Evolutionary conservation across 441 rosid genomes (phyloP).

Genomic region (Erodium trifolium): DNA sequence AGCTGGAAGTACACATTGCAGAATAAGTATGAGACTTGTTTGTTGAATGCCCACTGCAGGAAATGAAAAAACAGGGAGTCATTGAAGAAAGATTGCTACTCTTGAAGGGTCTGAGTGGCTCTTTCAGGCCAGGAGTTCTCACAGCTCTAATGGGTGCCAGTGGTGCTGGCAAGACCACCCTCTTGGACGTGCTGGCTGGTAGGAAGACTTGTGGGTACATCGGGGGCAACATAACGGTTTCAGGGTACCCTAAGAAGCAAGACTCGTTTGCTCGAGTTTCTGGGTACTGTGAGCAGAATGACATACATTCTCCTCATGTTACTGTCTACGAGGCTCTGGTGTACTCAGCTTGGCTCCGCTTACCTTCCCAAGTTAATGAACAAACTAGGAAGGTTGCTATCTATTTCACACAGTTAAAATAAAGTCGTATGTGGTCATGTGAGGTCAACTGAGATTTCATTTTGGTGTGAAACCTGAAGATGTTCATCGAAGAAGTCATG

Average conservation of each 20-base stretch:
- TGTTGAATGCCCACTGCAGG: conserved; percentile 21
- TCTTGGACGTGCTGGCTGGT: conserved; percentile 51
- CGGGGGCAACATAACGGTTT: conserved; percentile 44
- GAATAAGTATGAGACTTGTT: too few species aligned
- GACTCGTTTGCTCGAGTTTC: conserved; percentile 28
- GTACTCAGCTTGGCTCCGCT: conserved; percentile 49
- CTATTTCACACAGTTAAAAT: too few species aligned
- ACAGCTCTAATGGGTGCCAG: neutral
- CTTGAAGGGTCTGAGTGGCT: conserved; percentile 32
- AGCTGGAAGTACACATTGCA: too few species aligned
- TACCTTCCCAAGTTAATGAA: conserved; percentile 28
- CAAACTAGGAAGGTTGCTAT: conserved; percentile 36
- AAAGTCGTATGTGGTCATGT: too few species aligned
- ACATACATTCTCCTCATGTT: neutral
- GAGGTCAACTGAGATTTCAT: too few species aligned
- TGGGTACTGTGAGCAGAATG: conserved; percentile 45
- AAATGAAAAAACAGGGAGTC: conserved; percentile 54
- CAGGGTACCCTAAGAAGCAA: conserved; percentile 54
- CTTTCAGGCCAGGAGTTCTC: neutral
- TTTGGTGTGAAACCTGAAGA: neutral
- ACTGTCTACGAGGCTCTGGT: conserved; percentile 20
- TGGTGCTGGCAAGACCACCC: neutral
- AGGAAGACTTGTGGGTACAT: conserved; percentile 61
- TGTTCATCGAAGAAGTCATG: neutral
- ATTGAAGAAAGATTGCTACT: conserved; percentile 47